Conservation (phyloP, 1,139 yeast species). For the Ogataea hybrid region DNA sequence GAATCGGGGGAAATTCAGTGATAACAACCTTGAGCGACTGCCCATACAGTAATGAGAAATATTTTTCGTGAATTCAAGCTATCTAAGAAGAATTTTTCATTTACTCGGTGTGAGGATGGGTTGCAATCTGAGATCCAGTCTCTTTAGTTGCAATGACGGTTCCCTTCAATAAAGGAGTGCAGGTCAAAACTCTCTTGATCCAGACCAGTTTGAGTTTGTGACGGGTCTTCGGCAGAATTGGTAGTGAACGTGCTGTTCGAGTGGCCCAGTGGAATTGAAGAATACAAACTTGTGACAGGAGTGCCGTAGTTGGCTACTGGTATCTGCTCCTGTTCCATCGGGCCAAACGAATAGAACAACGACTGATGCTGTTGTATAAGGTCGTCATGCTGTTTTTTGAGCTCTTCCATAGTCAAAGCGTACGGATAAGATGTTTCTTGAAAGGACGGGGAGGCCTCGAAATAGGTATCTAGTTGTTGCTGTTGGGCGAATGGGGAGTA, state of each 20-base stretch:
- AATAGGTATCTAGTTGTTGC: slow-evolving; percentile 13
- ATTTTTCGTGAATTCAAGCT: not conserved
- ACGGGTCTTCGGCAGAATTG: not conserved
- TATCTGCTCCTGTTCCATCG: slow-evolving; percentile 1
- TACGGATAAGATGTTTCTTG: not conserved
- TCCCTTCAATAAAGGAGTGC: slow-evolving; percentile 18
- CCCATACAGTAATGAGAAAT: slow-evolving; percentile 4
- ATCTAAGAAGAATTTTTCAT: not conserved
- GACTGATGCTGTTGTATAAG: slow-evolving; percentile 16
- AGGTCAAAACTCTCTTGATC: slow-evolving; percentile 18
- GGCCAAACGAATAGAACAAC: slow-evolving; percentile 15
- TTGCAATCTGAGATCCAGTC: slow-evolving; percentile 8
- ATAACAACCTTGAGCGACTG: slow-evolving; percentile 1
- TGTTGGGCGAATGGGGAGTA: slow-evolving; percentile 6
- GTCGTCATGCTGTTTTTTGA: slow-evolving; percentile 21
- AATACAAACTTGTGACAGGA: not conserved
- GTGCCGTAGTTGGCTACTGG: not conserved
- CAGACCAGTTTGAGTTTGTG: not conserved
- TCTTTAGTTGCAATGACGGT: not conserved
- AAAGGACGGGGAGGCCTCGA: slow-evolving; percentile 1
- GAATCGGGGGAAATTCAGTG: slow-evolving; percentile 2
- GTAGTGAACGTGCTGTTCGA: not conserved
- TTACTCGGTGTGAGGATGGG: slow-evolving; percentile 7
- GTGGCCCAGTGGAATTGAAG: not conserved
- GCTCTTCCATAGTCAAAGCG: slow-evolving; percentile 16